Percentiles rank a stretch among this genome's conserved stretches.
These are phyloP conservation scores for Penicillium sp. DNA, from an alignment of 2,329 filamentous ascomycete species.

Conservation along the genomic window DNA sequence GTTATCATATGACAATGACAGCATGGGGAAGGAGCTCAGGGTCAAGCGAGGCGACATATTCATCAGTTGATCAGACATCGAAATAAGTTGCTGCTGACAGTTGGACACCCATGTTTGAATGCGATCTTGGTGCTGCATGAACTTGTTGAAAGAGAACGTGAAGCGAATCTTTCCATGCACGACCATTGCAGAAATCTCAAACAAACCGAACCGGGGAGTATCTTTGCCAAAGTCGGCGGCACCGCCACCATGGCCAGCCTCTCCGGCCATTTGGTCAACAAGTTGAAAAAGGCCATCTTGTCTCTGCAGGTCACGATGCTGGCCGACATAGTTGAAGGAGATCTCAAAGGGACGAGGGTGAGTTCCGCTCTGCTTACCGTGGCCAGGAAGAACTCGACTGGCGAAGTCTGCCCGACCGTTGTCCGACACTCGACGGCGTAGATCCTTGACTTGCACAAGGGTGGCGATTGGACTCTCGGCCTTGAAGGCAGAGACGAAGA, in stretches of 20 bases:
- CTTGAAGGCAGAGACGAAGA: slow-evolving; percentile 33
- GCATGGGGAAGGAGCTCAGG: slow-evolving; percentile 46
- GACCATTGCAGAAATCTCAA: slow-evolving; percentile 54
- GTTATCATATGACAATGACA: slow-evolving; percentile 44
- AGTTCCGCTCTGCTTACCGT: slow-evolving; percentile 29
- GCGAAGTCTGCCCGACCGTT: slow-evolving; percentile 43
- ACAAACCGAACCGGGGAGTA: slow-evolving; percentile 49
- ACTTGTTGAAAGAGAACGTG: slow-evolving; percentile 51
- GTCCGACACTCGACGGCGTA: slow-evolving; percentile 35
- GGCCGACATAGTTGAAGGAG: slow-evolving; percentile 43
- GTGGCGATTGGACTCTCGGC: slow-evolving; percentile 30
- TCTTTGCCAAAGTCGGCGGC: slow-evolving; percentile 46
- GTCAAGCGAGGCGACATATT: slow-evolving; percentile 31
- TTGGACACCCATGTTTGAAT: slow-evolving; percentile 46
- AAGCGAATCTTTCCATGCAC: slow-evolving; percentile 48
- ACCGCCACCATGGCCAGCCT: slow-evolving; percentile 45
- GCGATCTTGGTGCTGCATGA: slow-evolving; percentile 46
- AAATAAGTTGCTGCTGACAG: slow-evolving; percentile 36
- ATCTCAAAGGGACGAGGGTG: slow-evolving; percentile 46
- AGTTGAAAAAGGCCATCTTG: slow-evolving; percentile 45
- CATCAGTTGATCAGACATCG: slow-evolving; percentile 27
- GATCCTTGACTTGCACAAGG: slow-evolving; percentile 39
- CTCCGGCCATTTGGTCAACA: slow-evolving; percentile 47
- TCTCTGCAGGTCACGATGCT: slow-evolving; percentile 45
- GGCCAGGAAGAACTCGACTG: slow-evolving; percentile 29